A percentile compares a stretch with the other conserved stretches of the same genome.
phyloP scores from a whole-genome alignment of 2,329 filamentous ascomycete species.

The Aspergillus texensis region DNA sequence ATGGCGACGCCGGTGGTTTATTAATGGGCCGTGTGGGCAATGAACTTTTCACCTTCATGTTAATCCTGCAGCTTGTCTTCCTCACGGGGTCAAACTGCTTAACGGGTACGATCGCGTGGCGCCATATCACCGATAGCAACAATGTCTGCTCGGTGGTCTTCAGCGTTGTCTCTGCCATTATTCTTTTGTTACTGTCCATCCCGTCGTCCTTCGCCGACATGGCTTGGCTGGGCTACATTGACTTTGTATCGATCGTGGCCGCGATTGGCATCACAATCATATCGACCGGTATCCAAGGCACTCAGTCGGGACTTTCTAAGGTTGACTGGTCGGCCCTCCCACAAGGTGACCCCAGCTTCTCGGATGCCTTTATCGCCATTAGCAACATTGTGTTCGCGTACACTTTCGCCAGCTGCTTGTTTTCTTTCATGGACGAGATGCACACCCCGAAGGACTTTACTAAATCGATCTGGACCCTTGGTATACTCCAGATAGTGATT shows the following conservation, averaged over 20 bases:
- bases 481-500: conserved; percentile 2
- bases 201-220: not conserved
- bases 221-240: not conserved
- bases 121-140: conserved; percentile 39
- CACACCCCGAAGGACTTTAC: conserved; percentile 6
- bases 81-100: conserved; percentile 48
- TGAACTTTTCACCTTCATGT: conserved; percentile 46
- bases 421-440: conserved; percentile 9
- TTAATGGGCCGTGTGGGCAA: conserved; percentile 47
- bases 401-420: conserved; percentile 34
- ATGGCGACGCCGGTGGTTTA: conserved; percentile 46
- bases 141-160: conserved; percentile 28
- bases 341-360: conserved; percentile 23
- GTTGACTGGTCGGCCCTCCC: conserved; percentile 14
- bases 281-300: not conserved
- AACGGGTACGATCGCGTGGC: conserved; percentile 50
- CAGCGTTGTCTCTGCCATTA: not conserved
- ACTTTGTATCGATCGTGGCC: not conserved
- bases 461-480: conserved; percentile 7
- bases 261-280: not conserved
- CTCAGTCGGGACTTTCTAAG: not conserved
- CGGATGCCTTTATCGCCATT: conserved; percentile 26
- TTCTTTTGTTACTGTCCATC: not conserved
- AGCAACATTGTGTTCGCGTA: conserved; percentile 38
- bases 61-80: conserved; percentile 44